Evolutionary conservation across 73 alveolate species (phyloP).

Genomic region (Halteria grandinella): DNA sequence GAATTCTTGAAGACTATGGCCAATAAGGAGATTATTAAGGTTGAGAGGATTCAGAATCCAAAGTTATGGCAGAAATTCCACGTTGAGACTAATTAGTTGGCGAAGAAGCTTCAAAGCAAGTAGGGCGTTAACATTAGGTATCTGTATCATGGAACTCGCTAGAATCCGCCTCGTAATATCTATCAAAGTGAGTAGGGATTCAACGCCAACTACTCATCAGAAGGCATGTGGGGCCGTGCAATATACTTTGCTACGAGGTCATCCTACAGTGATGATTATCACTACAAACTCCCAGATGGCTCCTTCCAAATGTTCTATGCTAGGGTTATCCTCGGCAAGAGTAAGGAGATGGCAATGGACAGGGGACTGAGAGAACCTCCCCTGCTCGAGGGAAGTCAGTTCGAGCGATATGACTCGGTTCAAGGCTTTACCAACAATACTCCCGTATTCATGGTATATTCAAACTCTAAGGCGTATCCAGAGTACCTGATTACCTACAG

Average conservation of each 20-base stretch:
- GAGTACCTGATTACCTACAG: conserved; percentile 26
- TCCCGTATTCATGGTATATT: conserved; percentile 2
- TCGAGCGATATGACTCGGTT: conserved; percentile 17
- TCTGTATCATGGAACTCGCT: conserved; percentile 40
- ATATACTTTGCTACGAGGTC: conserved; percentile 55
- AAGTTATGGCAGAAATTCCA: conserved; percentile 27
- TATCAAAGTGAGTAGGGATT: conserved; percentile 23
- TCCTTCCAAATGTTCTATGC: conserved; percentile 41
- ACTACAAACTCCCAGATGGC: not conserved
- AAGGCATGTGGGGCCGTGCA: conserved; percentile 71
- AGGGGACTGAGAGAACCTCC: conserved; percentile 38
- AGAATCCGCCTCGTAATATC: not conserved
- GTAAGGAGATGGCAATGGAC: not conserved
- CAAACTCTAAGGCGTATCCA: conserved; percentile 20
- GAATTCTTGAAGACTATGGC: conserved; percentile 19
- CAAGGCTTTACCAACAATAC: conserved; percentile 2
- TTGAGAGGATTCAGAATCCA: conserved; percentile 34
- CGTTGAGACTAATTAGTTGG: not conserved
- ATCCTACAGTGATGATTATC: conserved; percentile 8
- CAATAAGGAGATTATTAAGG: not conserved
- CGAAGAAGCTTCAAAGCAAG: not conserved
- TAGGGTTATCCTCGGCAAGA: conserved; percentile 43
- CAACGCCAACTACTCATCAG: conserved; percentile 34
- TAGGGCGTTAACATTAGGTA: not conserved
- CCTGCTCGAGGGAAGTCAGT: not conserved